Evolutionary conservation across 2,329 filamentous ascomycete genomes (phyloP), one percentile per base, ranked within the genome.

Genomic region (Zymoseptoria tritici): DNA sequence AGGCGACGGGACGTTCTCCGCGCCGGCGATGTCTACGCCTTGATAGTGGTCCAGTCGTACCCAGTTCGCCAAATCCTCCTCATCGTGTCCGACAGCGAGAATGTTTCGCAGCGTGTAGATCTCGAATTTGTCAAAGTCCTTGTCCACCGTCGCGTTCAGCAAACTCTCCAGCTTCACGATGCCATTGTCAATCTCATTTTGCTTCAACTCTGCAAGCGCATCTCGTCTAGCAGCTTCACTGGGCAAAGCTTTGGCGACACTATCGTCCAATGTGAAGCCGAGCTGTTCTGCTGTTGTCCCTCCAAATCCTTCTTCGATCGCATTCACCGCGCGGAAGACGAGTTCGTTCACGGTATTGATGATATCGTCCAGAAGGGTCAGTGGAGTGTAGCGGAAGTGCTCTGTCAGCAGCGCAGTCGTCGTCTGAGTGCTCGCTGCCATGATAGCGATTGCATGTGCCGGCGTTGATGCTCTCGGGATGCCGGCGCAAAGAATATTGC

Each of bases 281-380:
- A 99, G 83, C 13, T 85, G 81, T 24, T 86, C 80, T 0, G 92
- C 89, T 1, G 89, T 84, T 2, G 89, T 87, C 55, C 83, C 82
- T 54, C 90, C 80, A 20, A 99, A 85, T 1, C 90, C 90, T 58
- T 85, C 84, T 75, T 97, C 94, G 65, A 97, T 86, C 62, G 89
- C 90, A 70, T 90, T 90, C 70, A 96, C 86, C 57, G 91, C 92
- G 74, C 88, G 88, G 76, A 96, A 94, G 70, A 94, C 88, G 69
- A 97, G 84, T 70, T 93, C 90, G 79, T 97, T 99, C 75, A 97
- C 86, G 58, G 88, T 89, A 80, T 97, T 97, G 79, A 97, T 96
- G 68, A 97, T 92, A 77, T 97, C 93, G 83, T 99, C 94, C 71
- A 99, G 88, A 50, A 99, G 85, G 62, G 89, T 89, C 66, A 96